Evolutionary conservation across 768 basidiomycete genomes (phyloP).

Genomic region (Cyclocybe cylindracea): DNA sequence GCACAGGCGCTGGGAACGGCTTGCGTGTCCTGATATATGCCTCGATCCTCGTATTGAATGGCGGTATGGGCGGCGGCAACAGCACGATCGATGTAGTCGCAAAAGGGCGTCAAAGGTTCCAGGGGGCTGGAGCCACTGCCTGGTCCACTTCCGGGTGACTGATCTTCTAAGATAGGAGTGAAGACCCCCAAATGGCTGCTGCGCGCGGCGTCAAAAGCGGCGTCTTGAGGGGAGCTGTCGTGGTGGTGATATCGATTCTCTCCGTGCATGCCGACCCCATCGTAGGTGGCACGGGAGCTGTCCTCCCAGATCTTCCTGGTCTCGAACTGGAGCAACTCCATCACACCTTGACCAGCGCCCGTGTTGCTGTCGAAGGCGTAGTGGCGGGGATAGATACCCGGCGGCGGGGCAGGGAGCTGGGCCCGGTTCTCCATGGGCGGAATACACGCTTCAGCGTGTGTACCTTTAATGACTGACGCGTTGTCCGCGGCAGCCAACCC

Average conservation of each 20-base stretch:
- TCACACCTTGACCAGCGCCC: slow-evolving; percentile 30
- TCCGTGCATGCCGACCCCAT: slow-evolving; percentile 8
- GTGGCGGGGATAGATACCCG: background rate
- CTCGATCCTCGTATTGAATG: slow-evolving; percentile 12
- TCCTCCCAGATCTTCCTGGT: no score
- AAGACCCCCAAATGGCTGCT: slow-evolving; percentile 44
- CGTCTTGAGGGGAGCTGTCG: slow-evolving; percentile 15
- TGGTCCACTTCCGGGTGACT: slow-evolving; percentile 57
- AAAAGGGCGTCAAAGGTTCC: slow-evolving; percentile 76
- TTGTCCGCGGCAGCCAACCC: slow-evolving; percentile 79
- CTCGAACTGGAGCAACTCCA: slow-evolving; percentile 4
- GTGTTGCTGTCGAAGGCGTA: slow-evolving; percentile 28
- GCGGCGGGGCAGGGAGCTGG: slow-evolving; percentile 5
- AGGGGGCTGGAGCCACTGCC: slow-evolving; percentile 68
- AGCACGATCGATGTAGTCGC: slow-evolving; percentile 73
- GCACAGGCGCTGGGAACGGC: slow-evolving; percentile 12
- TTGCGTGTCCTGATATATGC: slow-evolving; percentile 15
- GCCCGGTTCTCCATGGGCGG: slow-evolving; percentile 60
- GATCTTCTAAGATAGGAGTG: slow-evolving; percentile 65
- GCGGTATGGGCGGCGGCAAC: slow-evolving; percentile 43
- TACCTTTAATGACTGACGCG: slow-evolving; percentile 85
- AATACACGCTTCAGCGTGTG: slow-evolving; percentile 81
- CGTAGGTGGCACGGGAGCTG: slow-evolving; percentile 1
- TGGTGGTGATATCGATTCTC: slow-evolving; percentile 9
- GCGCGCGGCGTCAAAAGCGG: background rate